Base-by-base conservation (phyloP, 768 basidiomycete species). In the Rhodotorula graminis region DNA sequence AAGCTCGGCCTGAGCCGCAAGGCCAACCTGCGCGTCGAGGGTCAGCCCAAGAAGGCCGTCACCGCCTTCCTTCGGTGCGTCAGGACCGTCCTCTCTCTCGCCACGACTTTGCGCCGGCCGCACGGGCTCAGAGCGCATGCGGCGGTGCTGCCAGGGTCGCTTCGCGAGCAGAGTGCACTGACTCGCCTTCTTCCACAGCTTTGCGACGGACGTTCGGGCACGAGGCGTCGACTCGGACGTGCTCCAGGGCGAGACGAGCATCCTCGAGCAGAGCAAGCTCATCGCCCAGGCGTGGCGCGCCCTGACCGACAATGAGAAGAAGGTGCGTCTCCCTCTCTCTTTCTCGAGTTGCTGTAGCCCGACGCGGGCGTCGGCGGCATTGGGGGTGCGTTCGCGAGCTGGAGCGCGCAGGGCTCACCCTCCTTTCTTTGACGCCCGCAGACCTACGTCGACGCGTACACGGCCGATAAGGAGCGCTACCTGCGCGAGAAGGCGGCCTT, bases 31-130 rank as follows among this genome's bases (percentile, higher is more conserved):
- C 60, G 57, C 50, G 2, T 72, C 23, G 61, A 53, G 23, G 70
- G 67, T 10, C 70, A 71, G 68, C 74, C 74, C 27, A 75, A 72
- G 53, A 42, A 52, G 62, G 70, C 74, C 6, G 23, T 57, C 21
- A 70, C 70, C 7, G 61, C 61, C 8, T 75, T 37, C 64, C 19
- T 75, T 47, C n/a, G 56, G 73, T 75, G 40, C 31, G 73, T 64
- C 6, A 14, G n/a, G n/a, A 31, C 25, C 25, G 1, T 42, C 49
- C 7, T 33, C 31, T 33, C 31, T 64, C 33, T 47, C 33, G 18
- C 2, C 33, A 2, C 42, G 19, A 16, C 19, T 4, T 21, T 29
- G 18, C 7, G 18, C 7, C 37, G 49, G 12, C 49, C 1, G 8
- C 8, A 12, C 12, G 27, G 3, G n/a, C 23, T 29, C n/a, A n/a